Evolutionary conservation across 768 basidiomycete species (phyloP).

Genomic region (Russula ochroleuca): DNA sequence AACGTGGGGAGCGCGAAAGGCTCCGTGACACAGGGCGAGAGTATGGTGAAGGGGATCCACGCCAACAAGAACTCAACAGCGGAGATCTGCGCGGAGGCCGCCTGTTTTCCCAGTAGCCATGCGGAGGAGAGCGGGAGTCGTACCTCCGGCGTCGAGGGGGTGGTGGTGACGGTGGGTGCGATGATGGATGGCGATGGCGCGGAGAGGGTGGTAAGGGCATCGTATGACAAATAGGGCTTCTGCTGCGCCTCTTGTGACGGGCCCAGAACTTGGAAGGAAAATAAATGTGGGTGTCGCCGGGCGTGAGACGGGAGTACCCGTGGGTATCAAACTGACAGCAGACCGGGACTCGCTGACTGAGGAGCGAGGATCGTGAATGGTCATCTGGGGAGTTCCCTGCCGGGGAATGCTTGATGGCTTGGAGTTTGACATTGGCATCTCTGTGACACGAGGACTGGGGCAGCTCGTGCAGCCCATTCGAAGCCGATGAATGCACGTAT

Average conservation of each 20-base stretch:
- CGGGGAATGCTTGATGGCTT: no score
- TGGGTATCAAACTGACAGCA: no score
- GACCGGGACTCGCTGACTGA: no score
- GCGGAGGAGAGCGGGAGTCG: slow-evolving; percentile 22
- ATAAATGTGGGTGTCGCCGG: no score
- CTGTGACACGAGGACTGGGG: no score
- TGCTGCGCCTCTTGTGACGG: slow-evolving; percentile 50
- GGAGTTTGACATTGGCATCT: no score
- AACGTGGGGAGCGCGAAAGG: slow-evolving; percentile 36
- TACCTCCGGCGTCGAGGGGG: slow-evolving; percentile 32
- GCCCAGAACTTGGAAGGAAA: no score
- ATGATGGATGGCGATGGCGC: slow-evolving; percentile 39
- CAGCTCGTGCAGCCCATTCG: no score
- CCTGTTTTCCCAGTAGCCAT: slow-evolving; percentile 7
- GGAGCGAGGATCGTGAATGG: no score
- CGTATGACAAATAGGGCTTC: slow-evolving; percentile 32
- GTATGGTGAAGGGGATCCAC: slow-evolving; percentile 22
- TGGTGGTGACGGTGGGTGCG: slow-evolving; percentile 32
- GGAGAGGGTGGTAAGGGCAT: slow-evolving; percentile 53
- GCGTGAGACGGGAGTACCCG: no score
- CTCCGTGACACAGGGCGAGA: slow-evolving; percentile 29
- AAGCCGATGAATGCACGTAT: no score
- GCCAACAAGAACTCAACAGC: slow-evolving; percentile 36
- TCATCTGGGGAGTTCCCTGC: no score
- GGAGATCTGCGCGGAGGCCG: slow-evolving; percentile 29